Evolutionary conservation across 345 rosid genomes (phyloP).

Genomic region (Lumnitzera racemosa): DNA sequence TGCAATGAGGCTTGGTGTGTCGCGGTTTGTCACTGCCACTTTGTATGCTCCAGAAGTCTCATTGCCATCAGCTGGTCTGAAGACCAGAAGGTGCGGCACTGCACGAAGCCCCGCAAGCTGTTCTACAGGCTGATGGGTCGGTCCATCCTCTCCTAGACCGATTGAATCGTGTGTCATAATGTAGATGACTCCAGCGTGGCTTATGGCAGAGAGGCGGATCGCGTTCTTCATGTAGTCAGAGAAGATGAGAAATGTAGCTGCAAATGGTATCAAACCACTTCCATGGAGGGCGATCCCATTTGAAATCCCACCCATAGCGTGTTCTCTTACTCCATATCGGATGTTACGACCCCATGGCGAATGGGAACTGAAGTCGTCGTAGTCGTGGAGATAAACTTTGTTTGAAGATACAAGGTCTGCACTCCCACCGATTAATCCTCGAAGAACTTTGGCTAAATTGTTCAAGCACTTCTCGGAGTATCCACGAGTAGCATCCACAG

Average conservation of each 20-base stretch:
- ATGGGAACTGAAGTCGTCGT: constrained; percentile 12
- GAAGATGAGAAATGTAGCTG: constrained; percentile 29
- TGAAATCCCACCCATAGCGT: constrained; percentile 31
- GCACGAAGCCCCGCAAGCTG: constrained; percentile 31
- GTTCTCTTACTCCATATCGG: constrained; percentile 27
- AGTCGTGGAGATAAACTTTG: constrained; percentile 18
- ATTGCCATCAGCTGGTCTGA: constrained; percentile 32
- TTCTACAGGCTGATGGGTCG: constrained; percentile 35
- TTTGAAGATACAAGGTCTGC: constrained; percentile 33
- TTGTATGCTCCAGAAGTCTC: constrained; percentile 35
- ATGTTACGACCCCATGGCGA: constrained; percentile 22
- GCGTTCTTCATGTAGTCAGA: constrained; percentile 31
- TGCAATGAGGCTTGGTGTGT: constrained; percentile 19
- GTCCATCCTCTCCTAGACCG: constrained; percentile 38
- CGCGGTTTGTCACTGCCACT: constrained; percentile 12
- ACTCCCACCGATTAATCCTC: constrained; percentile 32
- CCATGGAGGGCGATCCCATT: constrained; percentile 32
- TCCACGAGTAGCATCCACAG: constrained; percentile 26
- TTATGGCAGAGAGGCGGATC: constrained; percentile 26
- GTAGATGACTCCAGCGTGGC: constrained; percentile 29
- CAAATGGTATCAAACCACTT: constrained; percentile 20
- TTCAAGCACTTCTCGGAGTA: constrained; percentile 25
- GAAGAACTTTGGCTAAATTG: constrained; percentile 23
- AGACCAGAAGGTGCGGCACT: constrained; percentile 20
- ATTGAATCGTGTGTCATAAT: constrained; percentile 33